phyloP scores from a whole-genome alignment of 2,329 filamentous ascomycete species.

The Triangularia setosa region DNA sequence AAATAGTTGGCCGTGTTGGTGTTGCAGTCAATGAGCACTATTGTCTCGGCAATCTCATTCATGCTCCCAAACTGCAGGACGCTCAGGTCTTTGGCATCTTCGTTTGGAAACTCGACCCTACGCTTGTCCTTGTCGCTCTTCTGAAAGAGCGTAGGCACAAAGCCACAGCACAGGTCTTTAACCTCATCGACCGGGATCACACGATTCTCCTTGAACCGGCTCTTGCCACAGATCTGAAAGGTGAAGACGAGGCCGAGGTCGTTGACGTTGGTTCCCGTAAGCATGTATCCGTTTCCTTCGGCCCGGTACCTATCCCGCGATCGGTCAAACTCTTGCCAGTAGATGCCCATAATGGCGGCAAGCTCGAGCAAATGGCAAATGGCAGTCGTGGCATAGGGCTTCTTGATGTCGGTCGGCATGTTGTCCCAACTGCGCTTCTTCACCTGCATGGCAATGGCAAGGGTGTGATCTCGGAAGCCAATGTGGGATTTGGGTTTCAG shows the following conservation, averaged over 20 bases:
- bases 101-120: constrained; percentile 36
- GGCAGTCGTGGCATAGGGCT: constrained; percentile 52
- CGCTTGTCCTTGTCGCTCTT: constrained; percentile 35
- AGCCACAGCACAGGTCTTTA: constrained; percentile 54
- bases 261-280: constrained; percentile 42
- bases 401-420: constrained; percentile 45
- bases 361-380: constrained; percentile 54
- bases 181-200: constrained; percentile 51
- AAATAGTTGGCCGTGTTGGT: constrained; percentile 47
- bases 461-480: constrained; percentile 33
- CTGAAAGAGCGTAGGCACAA: constrained; percentile 52
- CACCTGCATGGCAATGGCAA: constrained; percentile 44
- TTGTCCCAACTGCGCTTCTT: constrained; percentile 49
- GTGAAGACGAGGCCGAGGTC: constrained; percentile 54
- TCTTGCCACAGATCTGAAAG: constrained; percentile 49
- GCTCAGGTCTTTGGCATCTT: constrained; percentile 40
- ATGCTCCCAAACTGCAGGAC: constrained; percentile 46
- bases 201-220: constrained; percentile 45
- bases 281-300: constrained; percentile 52
- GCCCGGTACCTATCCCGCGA: constrained; percentile 48
- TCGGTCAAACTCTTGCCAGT: constrained; percentile 57
- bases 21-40: constrained; percentile 52
- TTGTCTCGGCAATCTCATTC: constrained; percentile 49
- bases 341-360: constrained; percentile 50
- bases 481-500: constrained; percentile 13